Conservation (phyloP, 2,329 filamentous ascomycete genomes). For the Penicillium sp. region DNA sequence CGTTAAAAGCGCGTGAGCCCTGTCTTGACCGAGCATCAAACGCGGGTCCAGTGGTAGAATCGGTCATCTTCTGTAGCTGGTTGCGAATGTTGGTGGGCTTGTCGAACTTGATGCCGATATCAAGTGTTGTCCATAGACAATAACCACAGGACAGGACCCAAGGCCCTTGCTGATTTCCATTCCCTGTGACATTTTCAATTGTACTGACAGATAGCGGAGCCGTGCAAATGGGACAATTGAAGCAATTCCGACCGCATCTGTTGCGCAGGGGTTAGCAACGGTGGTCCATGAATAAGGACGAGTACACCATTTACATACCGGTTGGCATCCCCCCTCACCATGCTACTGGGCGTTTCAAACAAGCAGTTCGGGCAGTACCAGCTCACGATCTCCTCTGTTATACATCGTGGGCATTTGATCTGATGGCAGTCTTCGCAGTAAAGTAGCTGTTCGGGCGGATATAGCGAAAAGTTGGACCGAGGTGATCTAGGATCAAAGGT, state of each 20-base stretch:
- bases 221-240: slow-evolving; percentile 89
- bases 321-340: slow-evolving; percentile 90
- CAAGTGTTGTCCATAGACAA: slow-evolving; percentile 89
- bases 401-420: slow-evolving; percentile 90
- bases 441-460: slow-evolving; percentile 88
- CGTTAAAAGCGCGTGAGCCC: slow-evolving; percentile 42
- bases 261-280: neutral
- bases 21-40: slow-evolving; percentile 40
- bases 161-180: slow-evolving; percentile 56
- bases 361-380: slow-evolving; percentile 95
- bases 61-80: slow-evolving; percentile 74
- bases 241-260: slow-evolving; percentile 92
- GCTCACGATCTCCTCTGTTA: slow-evolving; percentile 89
- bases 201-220: slow-evolving; percentile 77
- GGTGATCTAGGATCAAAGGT: slow-evolving; percentile 86
- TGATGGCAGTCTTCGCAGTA: slow-evolving; percentile 98
- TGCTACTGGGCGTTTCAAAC: slow-evolving; percentile 93
- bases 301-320: slow-evolving; percentile 62
- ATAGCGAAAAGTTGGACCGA: slow-evolving; percentile 87
- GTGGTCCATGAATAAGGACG: neutral
- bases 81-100: slow-evolving; percentile 83
- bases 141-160: slow-evolving; percentile 86
- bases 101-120: slow-evolving; percentile 88
- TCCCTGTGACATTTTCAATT: slow-evolving; percentile 60
- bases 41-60: slow-evolving; percentile 35